phyloP scores from a whole-genome alignment of 768 basidiomycete species.

The Rhodotorula sphaerocarpa region DNA sequence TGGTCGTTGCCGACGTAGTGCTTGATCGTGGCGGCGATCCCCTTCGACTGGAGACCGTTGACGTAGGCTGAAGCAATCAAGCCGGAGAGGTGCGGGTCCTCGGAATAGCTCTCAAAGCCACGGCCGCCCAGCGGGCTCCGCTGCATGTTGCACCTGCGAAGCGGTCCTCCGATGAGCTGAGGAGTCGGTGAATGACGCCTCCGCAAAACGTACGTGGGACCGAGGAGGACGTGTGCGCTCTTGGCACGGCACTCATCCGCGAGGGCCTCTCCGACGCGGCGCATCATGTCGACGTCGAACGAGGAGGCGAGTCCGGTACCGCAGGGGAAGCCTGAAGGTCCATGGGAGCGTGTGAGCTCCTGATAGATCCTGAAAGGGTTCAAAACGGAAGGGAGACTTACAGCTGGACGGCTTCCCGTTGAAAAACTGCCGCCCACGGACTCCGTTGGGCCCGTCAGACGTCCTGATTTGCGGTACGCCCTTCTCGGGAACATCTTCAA shows the following conservation, averaged over 20 bases:
- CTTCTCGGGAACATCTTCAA: slow-evolving; percentile 10
- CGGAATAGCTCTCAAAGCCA: slow-evolving; percentile 42
- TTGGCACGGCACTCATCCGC: slow-evolving; percentile 54
- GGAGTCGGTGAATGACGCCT: no score
- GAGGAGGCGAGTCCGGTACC: slow-evolving; percentile 55
- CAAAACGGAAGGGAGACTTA: no score
- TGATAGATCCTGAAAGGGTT: no score
- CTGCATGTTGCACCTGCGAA: slow-evolving; percentile 38
- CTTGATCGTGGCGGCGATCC: slow-evolving; percentile 41
- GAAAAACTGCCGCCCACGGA: slow-evolving; percentile 29
- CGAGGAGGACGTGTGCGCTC: slow-evolving; percentile 41
- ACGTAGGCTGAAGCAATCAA: slow-evolving; percentile 30
- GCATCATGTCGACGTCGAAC: slow-evolving; percentile 52
- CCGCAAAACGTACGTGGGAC: slow-evolving; percentile 39
- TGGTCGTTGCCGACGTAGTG: slow-evolving; percentile 39
- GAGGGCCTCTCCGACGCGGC: slow-evolving; percentile 50
- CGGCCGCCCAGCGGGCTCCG: slow-evolving; percentile 42
- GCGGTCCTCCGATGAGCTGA: no score
- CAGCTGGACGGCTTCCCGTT: no score
- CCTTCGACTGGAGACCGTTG: slow-evolving; percentile 39
- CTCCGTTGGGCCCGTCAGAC: slow-evolving; percentile 31
- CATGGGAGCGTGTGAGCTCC: no score
- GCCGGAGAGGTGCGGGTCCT: slow-evolving; percentile 33
- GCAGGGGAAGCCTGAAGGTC: no score
- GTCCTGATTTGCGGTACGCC: slow-evolving; percentile 25